Evolutionary conservation across 2,329 filamentous ascomycete genomes (phyloP), one percentile per base, ranked within the genome.

Genomic region (Trichoderma koningii): DNA sequence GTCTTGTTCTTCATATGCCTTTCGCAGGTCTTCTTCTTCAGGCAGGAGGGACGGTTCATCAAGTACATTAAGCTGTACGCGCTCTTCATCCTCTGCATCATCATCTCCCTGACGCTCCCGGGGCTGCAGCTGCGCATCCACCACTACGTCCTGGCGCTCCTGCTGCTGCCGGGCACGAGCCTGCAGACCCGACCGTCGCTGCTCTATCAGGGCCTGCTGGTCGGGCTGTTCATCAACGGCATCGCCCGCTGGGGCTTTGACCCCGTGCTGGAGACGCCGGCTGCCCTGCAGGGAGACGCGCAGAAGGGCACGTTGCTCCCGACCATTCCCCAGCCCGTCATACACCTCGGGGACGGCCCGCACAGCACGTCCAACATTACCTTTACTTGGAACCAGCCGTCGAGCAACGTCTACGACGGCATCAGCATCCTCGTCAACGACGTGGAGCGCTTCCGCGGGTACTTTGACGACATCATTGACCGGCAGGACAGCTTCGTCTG

Each of bases 161-260:
- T 98, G 0, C 84, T 99, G 0, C 84, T 98, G 5, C 92, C 93
- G 0, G 95, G 93, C 0, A 98, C 95, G 0, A 88, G 87, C 61
- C 87, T 98, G 76, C 93, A 97, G 70, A 98, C 91, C 6, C 86
- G 95, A 0, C 90, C 92, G 0, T 89, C 89, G 0, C 81, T 98
- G 9, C 76, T 97, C 2, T 98, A 95, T 73, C 94, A 98, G 76
- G 95, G 95, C 12, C 81, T 99, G 1, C 82, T 99, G 0, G 80
- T 98, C 7, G 95, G 95, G 0, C 83, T 98, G 0, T 98, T 97
- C 76, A 89, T 97, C 78, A 97, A 97, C 74, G 94, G 95, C 60
- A 87, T 96, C 66, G 94, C 93, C 4, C 85, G 94, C 50, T 98
- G 95, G 95, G 93, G 93, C 0, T 99, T 96, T 75, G 93, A 92